A percentile compares a stretch with the other conserved stretches of the same genome.
Conservation (phyloP, 176 grass and related monocot genomes). For the Pontederia paniculata region DNA sequence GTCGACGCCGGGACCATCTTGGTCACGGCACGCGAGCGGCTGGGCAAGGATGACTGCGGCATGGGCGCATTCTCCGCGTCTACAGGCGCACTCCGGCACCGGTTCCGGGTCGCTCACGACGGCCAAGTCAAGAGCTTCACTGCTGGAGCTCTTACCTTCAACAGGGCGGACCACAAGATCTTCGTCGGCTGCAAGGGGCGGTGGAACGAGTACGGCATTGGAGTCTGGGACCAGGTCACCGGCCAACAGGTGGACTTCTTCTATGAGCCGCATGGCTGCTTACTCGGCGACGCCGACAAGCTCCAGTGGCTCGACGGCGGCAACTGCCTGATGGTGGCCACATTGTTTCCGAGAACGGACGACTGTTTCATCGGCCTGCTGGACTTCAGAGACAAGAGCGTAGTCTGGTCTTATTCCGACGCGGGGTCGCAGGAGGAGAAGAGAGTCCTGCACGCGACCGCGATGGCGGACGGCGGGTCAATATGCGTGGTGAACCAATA, state of each 20-base stretch:
- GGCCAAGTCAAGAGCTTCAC: constrained; percentile 59
- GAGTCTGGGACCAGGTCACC: constrained; percentile 67
- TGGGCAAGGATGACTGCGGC: constrained; percentile 53
- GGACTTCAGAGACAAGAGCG: constrained; percentile 60
- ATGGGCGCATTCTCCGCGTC: constrained; percentile 71
- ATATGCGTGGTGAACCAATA: constrained; percentile 95
- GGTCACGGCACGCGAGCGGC: constrained; percentile 53
- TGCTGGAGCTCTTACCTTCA: constrained; percentile 63
- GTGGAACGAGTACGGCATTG: constrained; percentile 84
- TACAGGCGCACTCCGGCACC: constrained; percentile 56
- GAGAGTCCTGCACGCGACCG: constrained; percentile 88
- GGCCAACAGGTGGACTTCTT: constrained; percentile 85
- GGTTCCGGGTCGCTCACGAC: constrained; percentile 51
- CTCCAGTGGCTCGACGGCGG: constrained; percentile 70
- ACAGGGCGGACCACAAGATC: constrained; percentile 24
- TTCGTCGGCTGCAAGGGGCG: constrained; percentile 89
- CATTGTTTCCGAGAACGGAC: constrained; percentile 76
- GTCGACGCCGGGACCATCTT: constrained; percentile 53
- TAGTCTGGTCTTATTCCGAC: constrained; percentile 87
- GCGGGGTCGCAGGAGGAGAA: constrained; percentile 72
- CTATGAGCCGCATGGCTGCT: constrained; percentile 57
- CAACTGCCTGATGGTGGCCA: constrained; percentile 68
- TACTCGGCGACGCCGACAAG: constrained; percentile 80
- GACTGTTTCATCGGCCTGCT: constrained; percentile 81
- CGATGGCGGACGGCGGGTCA: constrained; percentile 62